Percentiles rank a stretch among this genome's conserved stretches.
Conservation (phyloP, 805 yeast species). For the Cyberlindnera subsufficiens region DNA sequence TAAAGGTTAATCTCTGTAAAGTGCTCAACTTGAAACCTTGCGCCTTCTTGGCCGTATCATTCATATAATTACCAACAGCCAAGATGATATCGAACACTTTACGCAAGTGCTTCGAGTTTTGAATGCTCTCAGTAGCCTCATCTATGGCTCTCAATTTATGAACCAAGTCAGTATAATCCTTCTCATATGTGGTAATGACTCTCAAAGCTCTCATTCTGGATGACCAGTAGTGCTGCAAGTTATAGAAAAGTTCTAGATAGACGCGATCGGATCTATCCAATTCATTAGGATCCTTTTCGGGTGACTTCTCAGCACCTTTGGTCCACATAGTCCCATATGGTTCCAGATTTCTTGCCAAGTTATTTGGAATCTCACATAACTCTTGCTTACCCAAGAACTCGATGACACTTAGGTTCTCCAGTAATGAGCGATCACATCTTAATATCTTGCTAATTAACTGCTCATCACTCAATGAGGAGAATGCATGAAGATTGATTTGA, state of each 20-base stretch:
- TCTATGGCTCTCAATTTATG: conserved; percentile 52
- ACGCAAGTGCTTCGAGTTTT: conserved; percentile 46
- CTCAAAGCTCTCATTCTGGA: conserved; percentile 61
- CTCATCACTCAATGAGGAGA: conserved; percentile 44
- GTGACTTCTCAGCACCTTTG: conserved; percentile 28
- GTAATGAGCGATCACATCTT: conserved; percentile 51
- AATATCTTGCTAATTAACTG: conserved; percentile 51
- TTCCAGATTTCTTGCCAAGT: conserved; percentile 48
- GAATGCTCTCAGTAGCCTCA: conserved; percentile 49
- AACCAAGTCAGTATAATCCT: conserved; percentile 59
- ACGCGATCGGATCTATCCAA: conserved; percentile 68
- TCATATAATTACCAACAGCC: conserved; percentile 77
- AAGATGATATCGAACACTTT: conserved; percentile 59
- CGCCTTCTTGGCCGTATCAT: conserved; percentile 61
- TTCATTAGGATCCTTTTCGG: conserved; percentile 50
- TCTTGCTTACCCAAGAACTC: conserved; percentile 71
- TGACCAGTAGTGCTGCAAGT: conserved; percentile 66
- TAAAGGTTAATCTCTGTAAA: conserved; percentile 60
- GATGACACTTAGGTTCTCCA: conserved; percentile 49
- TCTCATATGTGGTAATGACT: conserved; percentile 50
- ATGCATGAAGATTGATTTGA: conserved; percentile 70
- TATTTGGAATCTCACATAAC: conserved; percentile 51
- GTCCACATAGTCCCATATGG: conserved; percentile 56
- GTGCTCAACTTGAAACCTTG: conserved; percentile 68
- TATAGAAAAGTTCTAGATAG: conserved; percentile 60